Evolutionary conservation across 805 yeast species (phyloP).

Genomic region (Blastobotrys terrestris): DNA sequence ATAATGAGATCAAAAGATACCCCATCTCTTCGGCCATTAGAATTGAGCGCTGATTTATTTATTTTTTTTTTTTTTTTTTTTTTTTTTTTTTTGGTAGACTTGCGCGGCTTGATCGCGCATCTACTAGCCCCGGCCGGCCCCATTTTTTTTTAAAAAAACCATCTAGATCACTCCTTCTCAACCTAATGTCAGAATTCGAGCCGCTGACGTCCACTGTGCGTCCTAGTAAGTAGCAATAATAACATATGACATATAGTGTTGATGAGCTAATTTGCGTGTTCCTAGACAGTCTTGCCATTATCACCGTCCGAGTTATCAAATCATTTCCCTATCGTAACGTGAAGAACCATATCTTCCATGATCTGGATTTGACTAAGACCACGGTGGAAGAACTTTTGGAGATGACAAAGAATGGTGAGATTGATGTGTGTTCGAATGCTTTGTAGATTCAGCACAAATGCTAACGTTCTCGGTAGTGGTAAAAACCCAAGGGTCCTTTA

Average conservation of each 20-base stretch:
- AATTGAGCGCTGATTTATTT: too few relatives aligned
- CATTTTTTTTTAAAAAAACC: too few relatives aligned
- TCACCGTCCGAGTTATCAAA: conserved; percentile 82
- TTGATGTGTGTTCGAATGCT: neutral
- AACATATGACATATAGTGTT: neutral
- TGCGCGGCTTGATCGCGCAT: too few relatives aligned
- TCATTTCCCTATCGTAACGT: conserved; percentile 57
- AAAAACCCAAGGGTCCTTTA: conserved; percentile 54
- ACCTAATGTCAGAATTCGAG: conserved; percentile 32
- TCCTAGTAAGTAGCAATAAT: conserved; percentile 43
- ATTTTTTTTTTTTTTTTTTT: too few relatives aligned
- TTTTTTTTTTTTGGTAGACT: too few relatives aligned
- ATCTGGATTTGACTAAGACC: conserved; percentile 63
- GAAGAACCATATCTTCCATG: conserved; percentile 38
- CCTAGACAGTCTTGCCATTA: conserved; percentile 40
- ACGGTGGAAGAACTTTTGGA: conserved; percentile 62
- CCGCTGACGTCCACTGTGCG: conserved; percentile 76
- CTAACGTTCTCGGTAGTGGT: conserved; percentile 29
- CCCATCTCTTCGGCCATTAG: too few relatives aligned
- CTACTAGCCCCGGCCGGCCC: neutral
- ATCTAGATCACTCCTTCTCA: neutral
- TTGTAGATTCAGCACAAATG: too few relatives aligned
- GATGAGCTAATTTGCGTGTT: conserved; percentile 21
- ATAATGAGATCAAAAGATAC: too few relatives aligned
- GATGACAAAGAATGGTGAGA: conserved; percentile 34